Base-by-base conservation (phyloP, 2,329 filamentous ascomycete genomes). In the Alternaria rosae region DNA sequence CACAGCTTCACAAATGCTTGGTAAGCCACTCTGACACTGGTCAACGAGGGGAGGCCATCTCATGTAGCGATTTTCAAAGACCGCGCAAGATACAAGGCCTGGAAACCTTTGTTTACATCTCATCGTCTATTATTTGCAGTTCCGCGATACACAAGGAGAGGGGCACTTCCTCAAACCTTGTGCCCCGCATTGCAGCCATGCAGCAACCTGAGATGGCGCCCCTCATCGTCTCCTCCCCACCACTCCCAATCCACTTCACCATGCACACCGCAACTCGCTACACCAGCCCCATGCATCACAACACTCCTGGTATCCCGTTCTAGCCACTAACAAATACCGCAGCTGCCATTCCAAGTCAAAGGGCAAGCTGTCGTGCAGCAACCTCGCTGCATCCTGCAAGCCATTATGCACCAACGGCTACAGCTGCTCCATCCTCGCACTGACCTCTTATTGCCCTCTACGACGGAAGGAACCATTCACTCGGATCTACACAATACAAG, bases 191-290 rank as follows among this genome's bases (percentile, higher is more conserved):
- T 30, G 45, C 59, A 62, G 50, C 50, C 47, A 38, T 26, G 48
- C 53, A 51, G 51, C 50, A 42, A 56, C 45, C 43, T 58, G 44
- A 25, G 35, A 60, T 59, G 47, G 57, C 59, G 52, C 47, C 21
- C 41, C 60, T 57, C 28, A 44, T 56, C 59, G 55, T 32, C 51
- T 47, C 20, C 55, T 52, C 55, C 48, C 47, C 56, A 58, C 47
- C 45, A 58, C 32, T 59, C 54, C 45, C 21, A 53, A 55, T 57
- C 43, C 61, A 64, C 58, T 41, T 57, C 63, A 65, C 28, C 64
- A 67, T 64, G 62, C 66, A 67, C 66, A 69, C 66, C 64, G 65
- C 60, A 67, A 62, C 47, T 63, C 61, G 54, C 59, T 57, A 58
- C 58, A 54, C 52, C 52, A 43, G 32, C 48, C 55, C 25, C 45